These are phyloP conservation scores for Zizania latifolia DNA, from an alignment of 176 grass and related monocot genomes.

Conservation along the genomic window DNA sequence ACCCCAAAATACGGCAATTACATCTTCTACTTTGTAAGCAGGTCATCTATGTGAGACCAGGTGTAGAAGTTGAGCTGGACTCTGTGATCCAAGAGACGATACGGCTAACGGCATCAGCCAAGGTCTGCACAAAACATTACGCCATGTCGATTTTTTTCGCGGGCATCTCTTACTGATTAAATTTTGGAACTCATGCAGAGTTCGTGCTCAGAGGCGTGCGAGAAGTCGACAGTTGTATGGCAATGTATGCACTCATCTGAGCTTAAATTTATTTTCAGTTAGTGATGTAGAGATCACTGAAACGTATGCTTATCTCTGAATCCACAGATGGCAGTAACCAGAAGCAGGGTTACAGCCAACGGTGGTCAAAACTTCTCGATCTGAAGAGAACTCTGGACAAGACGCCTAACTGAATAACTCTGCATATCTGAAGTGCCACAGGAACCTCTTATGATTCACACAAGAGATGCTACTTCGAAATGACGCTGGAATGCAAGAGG, in stretches of 20 bases:
- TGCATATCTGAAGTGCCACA: background rate
- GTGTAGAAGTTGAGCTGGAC: slow-evolving; percentile 61
- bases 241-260: slow-evolving; percentile 33
- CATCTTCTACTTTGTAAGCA: slow-evolving; percentile 12
- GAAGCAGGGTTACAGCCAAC: slow-evolving; percentile 29
- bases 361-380: slow-evolving; percentile 58
- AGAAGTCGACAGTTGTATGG: slow-evolving; percentile 49
- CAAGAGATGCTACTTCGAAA: background rate
- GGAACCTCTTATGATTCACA: background rate
- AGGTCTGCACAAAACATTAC: slow-evolving; percentile 29
- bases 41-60: slow-evolving; percentile 84
- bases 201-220: slow-evolving; percentile 71
- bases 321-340: slow-evolving; percentile 25
- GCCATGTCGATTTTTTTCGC: background rate
- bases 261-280: background rate
- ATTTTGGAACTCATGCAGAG: slow-evolving; percentile 32
- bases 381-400: slow-evolving; percentile 48
- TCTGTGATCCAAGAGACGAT: slow-evolving; percentile 72
- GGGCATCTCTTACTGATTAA: background rate
- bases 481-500: background rate
- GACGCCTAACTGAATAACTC: slow-evolving; percentile 12
- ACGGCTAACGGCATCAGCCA: slow-evolving; percentile 49
- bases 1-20: background rate
- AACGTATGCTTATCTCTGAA: background rate
- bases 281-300: background rate